phyloP scores from a whole-genome alignment of 805 yeast genomes.

The Starmerella khaoyaiensis region DNA sequence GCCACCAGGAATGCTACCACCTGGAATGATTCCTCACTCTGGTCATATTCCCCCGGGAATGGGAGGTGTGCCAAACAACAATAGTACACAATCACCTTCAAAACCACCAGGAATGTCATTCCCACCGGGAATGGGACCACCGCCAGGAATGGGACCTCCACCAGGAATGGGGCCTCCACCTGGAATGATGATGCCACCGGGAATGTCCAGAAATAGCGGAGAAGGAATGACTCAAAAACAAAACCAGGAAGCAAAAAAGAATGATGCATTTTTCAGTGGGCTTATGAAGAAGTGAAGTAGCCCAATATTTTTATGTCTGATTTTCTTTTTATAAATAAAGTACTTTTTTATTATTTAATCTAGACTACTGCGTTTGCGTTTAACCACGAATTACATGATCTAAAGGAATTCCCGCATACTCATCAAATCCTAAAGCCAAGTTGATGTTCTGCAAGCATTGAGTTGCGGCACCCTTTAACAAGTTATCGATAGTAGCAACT shows the following conservation, averaged over 20 bases:
- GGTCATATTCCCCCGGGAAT: too few species aligned
- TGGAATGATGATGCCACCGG: slow-evolving; percentile 1
- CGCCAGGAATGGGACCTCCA: too few species aligned
- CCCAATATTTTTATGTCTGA: too few species aligned
- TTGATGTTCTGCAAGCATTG: slow-evolving; percentile 96
- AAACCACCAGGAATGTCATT: too few species aligned
- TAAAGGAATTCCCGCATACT: slow-evolving; percentile 84
- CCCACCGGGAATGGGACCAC: too few species aligned
- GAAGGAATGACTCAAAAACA: slow-evolving; percentile 1
- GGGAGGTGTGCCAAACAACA: too few species aligned
- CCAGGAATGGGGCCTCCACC: neutral
- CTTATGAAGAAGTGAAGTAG: slow-evolving; percentile 3
- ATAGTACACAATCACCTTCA: too few species aligned
- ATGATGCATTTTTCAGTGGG: slow-evolving; percentile 2
- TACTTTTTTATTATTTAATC: too few species aligned
- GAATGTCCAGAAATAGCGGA: neutral
- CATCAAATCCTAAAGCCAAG: slow-evolving; percentile 77
- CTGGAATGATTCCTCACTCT: neutral
- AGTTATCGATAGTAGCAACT: slow-evolving; percentile 89
- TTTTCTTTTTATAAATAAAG: too few species aligned
- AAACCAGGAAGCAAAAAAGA: too few species aligned
- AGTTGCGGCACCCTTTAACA: slow-evolving; percentile 96
- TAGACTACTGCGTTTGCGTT: too few species aligned
- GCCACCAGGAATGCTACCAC: neutral
- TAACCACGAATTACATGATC: slow-evolving; percentile 24